phyloP scores from a whole-genome alignment of 129 eudicot species.

The Glebionis coronaria region DNA sequence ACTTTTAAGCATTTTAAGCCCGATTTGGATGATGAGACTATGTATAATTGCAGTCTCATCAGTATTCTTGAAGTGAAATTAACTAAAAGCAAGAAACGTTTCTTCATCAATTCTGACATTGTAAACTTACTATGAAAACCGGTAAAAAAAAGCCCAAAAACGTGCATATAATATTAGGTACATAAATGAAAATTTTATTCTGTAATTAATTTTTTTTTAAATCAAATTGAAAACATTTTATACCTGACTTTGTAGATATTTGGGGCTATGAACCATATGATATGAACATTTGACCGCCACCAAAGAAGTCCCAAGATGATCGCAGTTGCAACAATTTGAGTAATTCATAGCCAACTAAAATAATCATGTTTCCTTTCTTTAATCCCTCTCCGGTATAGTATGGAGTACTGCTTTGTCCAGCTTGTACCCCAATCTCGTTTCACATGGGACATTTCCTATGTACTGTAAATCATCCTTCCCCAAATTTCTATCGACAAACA shows the following conservation, averaged over 20 bases:
- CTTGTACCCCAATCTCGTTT: slow-evolving; percentile 99
- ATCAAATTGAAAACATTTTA: neutral
- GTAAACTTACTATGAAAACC: slow-evolving; percentile 92
- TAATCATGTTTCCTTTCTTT: slow-evolving; percentile 92
- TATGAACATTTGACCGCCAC: slow-evolving; percentile 89
- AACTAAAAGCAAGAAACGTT: too few relatives aligned
- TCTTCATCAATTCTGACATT: too few relatives aligned
- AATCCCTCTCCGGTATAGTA: slow-evolving; percentile 76
- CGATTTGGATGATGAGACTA: too few relatives aligned
- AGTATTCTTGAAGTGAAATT: too few relatives aligned
- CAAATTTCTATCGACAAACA: too few relatives aligned
- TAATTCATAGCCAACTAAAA: slow-evolving; percentile 90
- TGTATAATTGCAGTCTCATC: too few relatives aligned
- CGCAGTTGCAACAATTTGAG: slow-evolving; percentile 83
- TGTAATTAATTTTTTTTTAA: neutral
- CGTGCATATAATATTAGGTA: neutral
- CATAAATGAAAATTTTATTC: neutral
- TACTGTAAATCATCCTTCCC: too few relatives aligned
- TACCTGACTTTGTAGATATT: slow-evolving; percentile 83
- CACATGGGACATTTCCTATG: too few relatives aligned
- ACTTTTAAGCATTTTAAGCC: too few relatives aligned
- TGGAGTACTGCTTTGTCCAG: slow-evolving; percentile 77
- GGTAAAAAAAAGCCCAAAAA: slow-evolving; percentile 97
- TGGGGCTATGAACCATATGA: too few relatives aligned
- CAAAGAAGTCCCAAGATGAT: slow-evolving; percentile 79